Conservation (phyloP, 306 rosid species). For the Oxytropis ochrocephala region DNA sequence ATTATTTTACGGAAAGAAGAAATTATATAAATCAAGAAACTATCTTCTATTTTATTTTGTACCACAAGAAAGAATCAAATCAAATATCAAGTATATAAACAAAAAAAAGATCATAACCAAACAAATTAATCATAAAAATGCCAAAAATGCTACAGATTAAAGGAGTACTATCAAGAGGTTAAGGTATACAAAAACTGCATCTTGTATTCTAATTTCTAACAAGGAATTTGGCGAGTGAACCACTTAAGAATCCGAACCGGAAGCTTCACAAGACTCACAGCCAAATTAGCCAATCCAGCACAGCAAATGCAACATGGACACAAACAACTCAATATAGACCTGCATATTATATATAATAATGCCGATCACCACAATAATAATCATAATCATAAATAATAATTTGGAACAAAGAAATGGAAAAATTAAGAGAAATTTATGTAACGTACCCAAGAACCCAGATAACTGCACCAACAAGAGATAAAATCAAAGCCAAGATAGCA, state of each 20-base stretch:
- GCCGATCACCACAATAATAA: background rate
- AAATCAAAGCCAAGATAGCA: conserved; percentile 52
- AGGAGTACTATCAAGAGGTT: background rate
- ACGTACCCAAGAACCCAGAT: conserved; percentile 68
- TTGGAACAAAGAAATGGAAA: background rate
- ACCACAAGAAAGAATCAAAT: background rate
- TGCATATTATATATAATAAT: conserved; percentile 14
- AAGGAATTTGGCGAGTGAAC: conserved; percentile 66
- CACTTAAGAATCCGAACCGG: conserved; percentile 52
- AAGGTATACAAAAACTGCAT: background rate
- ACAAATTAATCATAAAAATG: background rate
- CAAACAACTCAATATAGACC: conserved; percentile 64
- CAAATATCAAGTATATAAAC: background rate
- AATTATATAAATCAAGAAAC: too few species aligned
- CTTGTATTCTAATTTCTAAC: conserved; percentile 40
- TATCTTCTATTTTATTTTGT: background rate
- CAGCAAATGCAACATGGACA: conserved; percentile 84
- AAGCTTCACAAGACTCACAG: conserved; percentile 62
- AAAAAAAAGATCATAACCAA: background rate
- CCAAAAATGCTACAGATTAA: background rate
- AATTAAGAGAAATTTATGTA: background rate
- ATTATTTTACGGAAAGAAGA: too few species aligned
- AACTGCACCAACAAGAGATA: conserved; percentile 63
- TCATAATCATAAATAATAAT: background rate
- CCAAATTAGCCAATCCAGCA: conserved; percentile 61